Base-by-base conservation (phyloP, 2,329 filamentous ascomycete species). In the Camillea tinctor region DNA sequence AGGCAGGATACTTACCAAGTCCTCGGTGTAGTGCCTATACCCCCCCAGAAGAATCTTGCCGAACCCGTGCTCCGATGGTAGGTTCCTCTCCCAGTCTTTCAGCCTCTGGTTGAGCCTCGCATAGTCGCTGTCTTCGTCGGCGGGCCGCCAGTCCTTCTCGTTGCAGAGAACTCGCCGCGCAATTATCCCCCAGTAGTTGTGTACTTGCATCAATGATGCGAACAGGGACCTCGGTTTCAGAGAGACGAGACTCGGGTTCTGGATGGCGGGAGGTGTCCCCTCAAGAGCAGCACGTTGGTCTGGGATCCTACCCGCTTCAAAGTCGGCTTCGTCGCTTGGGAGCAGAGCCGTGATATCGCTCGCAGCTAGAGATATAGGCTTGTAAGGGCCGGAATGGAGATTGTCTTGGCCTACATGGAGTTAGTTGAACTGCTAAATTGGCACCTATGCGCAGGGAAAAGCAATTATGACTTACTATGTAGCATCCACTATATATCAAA, bases 321-420 rank as follows among this genome's bases (percentile, higher is more conserved):
- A 86, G 58, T 84, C 80, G 0, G 75, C 72, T 65, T 86, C 83
- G 59, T 81, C 77, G 66, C 81, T 78, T 0, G 83, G 83, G 1
- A 86, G 76, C 21, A 85, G 74, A 1, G 82, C 74, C 0, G 81
- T 84, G 50, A 86, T 85, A 60, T 86, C 83, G 36, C 77, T 76
- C 3, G 81, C 79, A 4, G 78, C 76, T 3, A 86, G 73, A 0
- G 81, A 81, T 2, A 83, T 76, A 2, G 83, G 82, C 11, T 81
- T 81, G 26, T 75, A 73, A 2, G 81, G 80, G 0, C 82, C 80
- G 0, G 81, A 84, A 62, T 84, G 81, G 22, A 86, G 74, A 63
- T 83, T 84, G 62, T 86, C 83, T 66, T 86, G 83, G 64, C 79
- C 75, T 77, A 30, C 15, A 53, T 52, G 5, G 9, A 21, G 55